Percentiles rank a stretch among this genome's conserved stretches.
phyloP scores from a whole-genome alignment of 2,329 filamentous ascomycete species.

The Cladosporium sphaerospermum region DNA sequence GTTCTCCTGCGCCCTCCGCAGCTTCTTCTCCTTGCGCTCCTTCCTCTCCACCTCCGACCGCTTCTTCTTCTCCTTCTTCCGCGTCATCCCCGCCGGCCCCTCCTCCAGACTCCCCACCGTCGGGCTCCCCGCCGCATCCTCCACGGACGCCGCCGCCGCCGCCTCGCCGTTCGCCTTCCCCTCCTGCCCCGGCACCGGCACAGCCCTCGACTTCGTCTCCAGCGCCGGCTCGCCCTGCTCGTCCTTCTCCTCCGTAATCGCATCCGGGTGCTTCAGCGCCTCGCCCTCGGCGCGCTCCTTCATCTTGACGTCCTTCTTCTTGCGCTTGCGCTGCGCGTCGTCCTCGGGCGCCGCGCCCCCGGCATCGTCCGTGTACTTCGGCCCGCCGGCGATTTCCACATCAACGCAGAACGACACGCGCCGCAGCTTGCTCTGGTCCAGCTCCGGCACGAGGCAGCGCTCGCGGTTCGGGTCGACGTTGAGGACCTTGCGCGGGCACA shows the following conservation, averaged over 20 bases:
- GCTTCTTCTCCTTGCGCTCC: conserved; percentile 82
- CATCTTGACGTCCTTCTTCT: conserved; percentile 55
- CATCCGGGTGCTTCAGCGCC: conserved; percentile 61
- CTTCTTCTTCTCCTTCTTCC: conserved; percentile 95
- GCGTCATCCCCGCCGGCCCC: conserved; percentile 38
- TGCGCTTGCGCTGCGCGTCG: conserved; percentile 44
- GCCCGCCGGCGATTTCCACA: conserved; percentile 88
- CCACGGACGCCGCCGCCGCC: conserved; percentile 22
- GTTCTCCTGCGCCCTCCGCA: conserved; percentile 78
- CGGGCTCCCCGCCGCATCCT: conserved; percentile 16
- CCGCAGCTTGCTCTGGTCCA: conserved; percentile 73
- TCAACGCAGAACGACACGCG: conserved; percentile 95
- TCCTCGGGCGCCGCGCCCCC: conserved; percentile 39
- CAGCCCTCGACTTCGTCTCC: conserved; percentile 9
- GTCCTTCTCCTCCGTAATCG: conserved; percentile 50
- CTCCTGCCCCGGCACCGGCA: conserved; percentile 19
- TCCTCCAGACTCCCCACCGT: conserved; percentile 20
- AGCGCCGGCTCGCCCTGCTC: conserved; percentile 33
- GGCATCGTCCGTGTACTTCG: conserved; percentile 60
- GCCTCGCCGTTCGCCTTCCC: conserved; percentile 24
- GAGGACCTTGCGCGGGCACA: conserved; percentile 74
- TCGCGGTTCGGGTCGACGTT: conserved; percentile 79
- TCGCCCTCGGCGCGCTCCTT: conserved; percentile 68
- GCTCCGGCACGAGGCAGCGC: conserved; percentile 69
- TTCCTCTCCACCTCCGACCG: conserved; percentile 88